Conservation (phyloP, 306 rosid species). For the Gastrolobium villosum region DNA sequence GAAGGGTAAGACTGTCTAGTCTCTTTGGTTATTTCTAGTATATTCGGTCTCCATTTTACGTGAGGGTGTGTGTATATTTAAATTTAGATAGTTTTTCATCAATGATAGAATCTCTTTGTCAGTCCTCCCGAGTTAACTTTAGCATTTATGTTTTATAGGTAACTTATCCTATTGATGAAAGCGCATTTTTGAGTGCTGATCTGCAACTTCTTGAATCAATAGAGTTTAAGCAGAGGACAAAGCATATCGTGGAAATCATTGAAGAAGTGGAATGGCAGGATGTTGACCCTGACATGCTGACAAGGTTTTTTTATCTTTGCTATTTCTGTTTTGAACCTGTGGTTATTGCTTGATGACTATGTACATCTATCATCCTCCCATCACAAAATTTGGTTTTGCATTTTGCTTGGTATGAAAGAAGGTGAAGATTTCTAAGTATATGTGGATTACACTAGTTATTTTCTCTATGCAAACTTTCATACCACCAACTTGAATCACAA, state of each 20-base stretch:
- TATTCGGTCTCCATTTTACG: background rate
- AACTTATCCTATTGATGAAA: conserved; percentile 61
- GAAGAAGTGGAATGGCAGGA: conserved; percentile 88
- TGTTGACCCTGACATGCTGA: conserved; percentile 82
- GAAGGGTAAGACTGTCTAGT: conserved; percentile 80
- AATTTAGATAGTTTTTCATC: conserved; percentile 16
- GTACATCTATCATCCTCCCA: conserved; percentile 33
- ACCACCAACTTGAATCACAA: conserved; percentile 9
- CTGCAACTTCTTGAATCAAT: conserved; percentile 89
- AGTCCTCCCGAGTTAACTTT: conserved; percentile 32
- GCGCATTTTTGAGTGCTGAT: conserved; percentile 89
- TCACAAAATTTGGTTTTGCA: conserved; percentile 15
- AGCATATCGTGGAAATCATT: conserved; percentile 81
- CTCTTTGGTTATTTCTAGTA: conserved; percentile 31
- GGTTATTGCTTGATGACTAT: conserved; percentile 5
- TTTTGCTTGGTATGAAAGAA: conserved; percentile 1
- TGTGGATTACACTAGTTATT: conserved; percentile 24
- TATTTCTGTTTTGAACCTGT: conserved; percentile 33
- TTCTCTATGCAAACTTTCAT: conserved; percentile 16
- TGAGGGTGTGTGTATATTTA: background rate
- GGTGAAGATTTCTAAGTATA: background rate
- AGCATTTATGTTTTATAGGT: conserved; percentile 64
- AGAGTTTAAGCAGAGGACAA: conserved; percentile 88
- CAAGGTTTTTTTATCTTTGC: conserved; percentile 70
- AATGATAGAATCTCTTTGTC: conserved; percentile 10